phyloP scores from a whole-genome alignment of 176 grass and related monocot species.

The Musa acuminata region DNA sequence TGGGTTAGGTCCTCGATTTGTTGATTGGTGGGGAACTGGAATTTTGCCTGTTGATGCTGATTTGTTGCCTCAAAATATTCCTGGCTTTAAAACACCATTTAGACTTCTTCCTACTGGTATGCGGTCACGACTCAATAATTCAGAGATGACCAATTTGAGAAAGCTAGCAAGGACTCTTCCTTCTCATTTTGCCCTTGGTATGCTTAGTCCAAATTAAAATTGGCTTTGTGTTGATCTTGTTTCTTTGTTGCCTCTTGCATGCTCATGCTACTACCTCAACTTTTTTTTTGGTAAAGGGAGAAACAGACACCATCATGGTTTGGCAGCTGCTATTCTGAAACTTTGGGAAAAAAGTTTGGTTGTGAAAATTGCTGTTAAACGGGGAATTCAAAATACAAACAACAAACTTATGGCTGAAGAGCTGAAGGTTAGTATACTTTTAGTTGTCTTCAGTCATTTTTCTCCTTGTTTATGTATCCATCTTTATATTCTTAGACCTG shows the following conservation, averaged over 20 bases:
- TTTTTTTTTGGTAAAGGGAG: conserved; percentile 38
- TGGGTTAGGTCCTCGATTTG: conserved; percentile 69
- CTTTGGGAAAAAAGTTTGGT: conserved; percentile 92
- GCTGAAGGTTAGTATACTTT: conserved; percentile 58
- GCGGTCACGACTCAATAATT: conserved; percentile 42
- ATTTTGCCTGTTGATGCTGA: conserved; percentile 89
- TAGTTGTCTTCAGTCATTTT: conserved; percentile 7
- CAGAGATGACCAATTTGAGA: conserved; percentile 59
- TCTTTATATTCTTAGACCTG: conserved; percentile 7
- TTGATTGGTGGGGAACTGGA: conserved; percentile 69
- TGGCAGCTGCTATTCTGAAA: conserved; percentile 73
- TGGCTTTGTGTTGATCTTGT: conserved; percentile 1
- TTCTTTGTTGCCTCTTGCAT: background rate
- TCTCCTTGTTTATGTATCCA: conserved; percentile 3
- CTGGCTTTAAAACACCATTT: conserved; percentile 69
- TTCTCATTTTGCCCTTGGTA: conserved; percentile 94
- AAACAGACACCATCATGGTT: conserved; percentile 85
- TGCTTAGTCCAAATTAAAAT: conserved; percentile 8
- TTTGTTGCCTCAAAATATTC: conserved; percentile 49
- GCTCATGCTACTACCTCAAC: conserved; percentile 5
- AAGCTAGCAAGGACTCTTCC: conserved; percentile 70
- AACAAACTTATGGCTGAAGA: conserved; percentile 98
- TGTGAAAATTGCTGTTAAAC: conserved; percentile 86
- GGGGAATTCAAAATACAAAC: conserved; percentile 80
- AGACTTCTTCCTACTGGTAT: conserved; percentile 83